Percentiles rank a stretch among this genome's conserved stretches.
These are phyloP conservation scores for Leccinum angustisporum DNA, from an alignment of 1,284 basidiomycete genomes.

Conservation along the genomic window DNA sequence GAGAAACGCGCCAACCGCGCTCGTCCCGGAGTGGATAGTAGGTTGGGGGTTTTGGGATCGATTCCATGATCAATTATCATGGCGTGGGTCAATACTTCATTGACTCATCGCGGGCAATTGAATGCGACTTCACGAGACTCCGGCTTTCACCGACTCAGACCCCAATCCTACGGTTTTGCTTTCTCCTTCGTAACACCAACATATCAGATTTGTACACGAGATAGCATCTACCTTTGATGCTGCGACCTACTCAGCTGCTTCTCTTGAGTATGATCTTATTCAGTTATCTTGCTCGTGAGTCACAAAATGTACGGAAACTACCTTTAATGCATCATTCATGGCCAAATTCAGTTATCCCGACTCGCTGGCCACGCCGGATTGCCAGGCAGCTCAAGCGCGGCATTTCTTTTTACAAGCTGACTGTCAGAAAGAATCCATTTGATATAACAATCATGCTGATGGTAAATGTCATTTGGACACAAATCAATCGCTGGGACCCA, in stretches of 20 bases:
- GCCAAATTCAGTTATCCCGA: too few species aligned
- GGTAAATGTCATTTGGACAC: not conserved
- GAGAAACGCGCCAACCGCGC: not conserved
- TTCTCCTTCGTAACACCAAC: not conserved
- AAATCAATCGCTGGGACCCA: not conserved
- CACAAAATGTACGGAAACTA: too few species aligned
- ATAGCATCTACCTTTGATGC: not conserved
- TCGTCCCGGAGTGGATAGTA: not conserved
- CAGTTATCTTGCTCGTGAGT: too few species aligned
- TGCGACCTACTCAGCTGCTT: too few species aligned
- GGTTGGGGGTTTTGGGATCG: not conserved
- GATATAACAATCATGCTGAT: not conserved
- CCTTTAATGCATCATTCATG: too few species aligned
- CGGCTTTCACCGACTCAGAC: not conserved
- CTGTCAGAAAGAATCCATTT: not conserved
- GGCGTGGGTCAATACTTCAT: not conserved
- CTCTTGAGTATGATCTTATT: too few species aligned
- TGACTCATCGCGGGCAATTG: not conserved
- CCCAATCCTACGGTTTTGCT: not conserved
- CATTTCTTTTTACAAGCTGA: not conserved
- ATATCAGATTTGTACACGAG: not conserved
- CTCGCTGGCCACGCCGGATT: too few species aligned
- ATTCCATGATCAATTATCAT: not conserved
- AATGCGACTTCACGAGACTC: not conserved
- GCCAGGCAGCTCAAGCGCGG: too few species aligned